Evolutionary conservation across 495 filamentous ascomycete genomes (phyloP).

Genomic region (Poronia punctata): DNA sequence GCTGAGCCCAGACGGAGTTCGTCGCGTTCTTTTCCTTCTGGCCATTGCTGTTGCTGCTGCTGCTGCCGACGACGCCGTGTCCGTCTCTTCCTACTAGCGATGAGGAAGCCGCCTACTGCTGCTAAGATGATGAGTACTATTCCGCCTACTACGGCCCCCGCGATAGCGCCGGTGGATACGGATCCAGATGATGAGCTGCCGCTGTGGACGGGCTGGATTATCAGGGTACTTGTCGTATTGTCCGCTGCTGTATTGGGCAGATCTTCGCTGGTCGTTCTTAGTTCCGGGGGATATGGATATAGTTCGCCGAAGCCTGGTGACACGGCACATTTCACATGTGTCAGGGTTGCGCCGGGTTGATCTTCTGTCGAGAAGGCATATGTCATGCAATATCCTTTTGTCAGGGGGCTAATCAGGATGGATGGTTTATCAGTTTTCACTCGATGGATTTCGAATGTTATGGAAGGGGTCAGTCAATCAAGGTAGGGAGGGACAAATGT

Average conservation of each 20-base stretch:
- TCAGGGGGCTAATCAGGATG: slow-evolving; percentile 5
- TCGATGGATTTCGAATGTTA: too few species aligned
- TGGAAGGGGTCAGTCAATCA: too few species aligned
- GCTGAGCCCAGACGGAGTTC: too few species aligned
- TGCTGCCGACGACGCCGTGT: too few species aligned
- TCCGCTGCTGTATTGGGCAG: slow-evolving; percentile 1
- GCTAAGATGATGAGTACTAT: slow-evolving; percentile 11
- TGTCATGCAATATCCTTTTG: slow-evolving; percentile 15
- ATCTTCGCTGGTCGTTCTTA: slow-evolving; percentile 7
- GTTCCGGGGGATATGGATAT: slow-evolving; percentile 18
- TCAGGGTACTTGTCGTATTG: not conserved
- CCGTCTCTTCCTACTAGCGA: slow-evolving; percentile 7
- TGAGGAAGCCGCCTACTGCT: slow-evolving; percentile 3
- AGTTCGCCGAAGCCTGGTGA: slow-evolving; percentile 16
- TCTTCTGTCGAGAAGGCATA: slow-evolving; percentile 14
- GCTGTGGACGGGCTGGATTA: not conserved
- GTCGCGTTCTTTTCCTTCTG: not conserved
- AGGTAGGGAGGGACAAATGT: too few species aligned
- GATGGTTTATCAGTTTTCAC: too few species aligned
- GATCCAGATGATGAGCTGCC: slow-evolving; percentile 7
- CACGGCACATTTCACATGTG: slow-evolving; percentile 16
- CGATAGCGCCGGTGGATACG: slow-evolving; percentile 12
- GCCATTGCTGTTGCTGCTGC: not conserved
- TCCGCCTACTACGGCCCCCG: slow-evolving; percentile 13
- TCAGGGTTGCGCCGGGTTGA: slow-evolving; percentile 11